A percentile compares a stretch with the other conserved stretches of the same genome.
Conservation (phyloP, 1,284 basidiomycete genomes). For the Fistulinella staudtii region DNA sequence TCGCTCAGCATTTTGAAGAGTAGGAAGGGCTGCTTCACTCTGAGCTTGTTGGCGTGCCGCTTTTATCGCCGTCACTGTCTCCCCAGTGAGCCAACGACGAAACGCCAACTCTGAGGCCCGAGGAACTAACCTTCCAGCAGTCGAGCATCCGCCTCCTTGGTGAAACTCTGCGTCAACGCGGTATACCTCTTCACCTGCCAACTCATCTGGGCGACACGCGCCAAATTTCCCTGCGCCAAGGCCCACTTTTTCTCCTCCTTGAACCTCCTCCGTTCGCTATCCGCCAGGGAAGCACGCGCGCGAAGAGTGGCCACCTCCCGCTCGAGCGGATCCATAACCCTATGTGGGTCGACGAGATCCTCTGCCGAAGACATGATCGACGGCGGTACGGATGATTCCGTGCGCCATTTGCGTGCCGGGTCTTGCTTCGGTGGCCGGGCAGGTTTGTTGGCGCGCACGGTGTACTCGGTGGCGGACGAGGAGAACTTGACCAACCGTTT, state of each 20-base stretch:
- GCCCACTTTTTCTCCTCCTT: constrained; percentile 85
- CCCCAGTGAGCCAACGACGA: constrained; percentile 11
- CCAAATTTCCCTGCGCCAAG: constrained; percentile 64
- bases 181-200: constrained; percentile 79
- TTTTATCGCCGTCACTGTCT: constrained; percentile 28
- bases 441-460: constrained; percentile 18
- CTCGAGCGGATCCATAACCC: constrained; percentile 59
- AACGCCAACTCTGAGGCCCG: neutral
- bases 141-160: constrained; percentile 71
- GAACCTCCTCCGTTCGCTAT: constrained; percentile 73
- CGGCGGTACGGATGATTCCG: constrained; percentile 23
- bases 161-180: constrained; percentile 74
- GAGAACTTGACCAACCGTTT: constrained; percentile 34
- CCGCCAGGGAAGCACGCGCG: constrained; percentile 71
- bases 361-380: constrained; percentile 57
- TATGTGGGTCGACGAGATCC: constrained; percentile 54
- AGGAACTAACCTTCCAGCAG: constrained; percentile 54
- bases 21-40: constrained; percentile 12
- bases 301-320: constrained; percentile 67
- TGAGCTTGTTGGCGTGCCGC: constrained; percentile 19
- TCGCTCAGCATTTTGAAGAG: constrained; percentile 24
- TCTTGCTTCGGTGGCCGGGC: constrained; percentile 30
- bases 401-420: constrained; percentile 30
- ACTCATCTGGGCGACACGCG: constrained; percentile 69
- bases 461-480: constrained; percentile 26